Base-by-base conservation (phyloP, 73 alveolate genomes). In the Loxodes magnus region DNA sequence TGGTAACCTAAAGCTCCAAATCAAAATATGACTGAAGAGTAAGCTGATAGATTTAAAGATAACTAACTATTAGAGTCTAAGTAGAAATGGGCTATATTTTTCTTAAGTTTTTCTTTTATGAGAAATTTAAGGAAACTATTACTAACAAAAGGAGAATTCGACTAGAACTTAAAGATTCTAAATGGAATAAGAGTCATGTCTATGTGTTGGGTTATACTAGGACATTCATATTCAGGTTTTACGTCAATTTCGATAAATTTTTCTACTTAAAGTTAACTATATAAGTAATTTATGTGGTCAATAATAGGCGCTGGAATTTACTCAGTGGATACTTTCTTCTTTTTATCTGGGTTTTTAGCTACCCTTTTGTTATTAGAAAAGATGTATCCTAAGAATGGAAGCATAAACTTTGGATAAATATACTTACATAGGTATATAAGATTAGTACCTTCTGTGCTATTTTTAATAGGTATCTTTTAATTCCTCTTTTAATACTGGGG, bases 381-480 rank as follows among this genome's bases (percentile, higher is more conserved):
- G 27, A 25, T 10, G 0, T 12, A 16, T 7, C 21, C 21, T 1
- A 0, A 14, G 9, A 16, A 23, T 6, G 52, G 52, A 23, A 46
- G 26, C n/a, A 46, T 46, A 10, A 23, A 46, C 14, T 46, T 14
- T 35, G 24, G 25, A 0, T 15, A 55, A 36, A 30, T 17, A n/a
- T 53, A 21, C 22, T 61, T 56, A 36, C 73, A 67, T 27, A 54
- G 80, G 27, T 42, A 21, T 61, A 56, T 37, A 58, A 56, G 80
- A 42, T 43, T 67, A n/a, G 27, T 61, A 39, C 70, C 56, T 7
- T 30, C 44, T 0, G 38, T 25, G 0, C 3, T 67, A 6, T 57
- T 67, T 35, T 24, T 54, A 4, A 21, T 57, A 1, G 43, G 43
- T 6, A n/a, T 67, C 15, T 9, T 35, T 25, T 28, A 33, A 24